These are phyloP conservation scores for Cornus suecica DNA, from an alignment of 148 eudicot species.

Conservation along the genomic window DNA sequence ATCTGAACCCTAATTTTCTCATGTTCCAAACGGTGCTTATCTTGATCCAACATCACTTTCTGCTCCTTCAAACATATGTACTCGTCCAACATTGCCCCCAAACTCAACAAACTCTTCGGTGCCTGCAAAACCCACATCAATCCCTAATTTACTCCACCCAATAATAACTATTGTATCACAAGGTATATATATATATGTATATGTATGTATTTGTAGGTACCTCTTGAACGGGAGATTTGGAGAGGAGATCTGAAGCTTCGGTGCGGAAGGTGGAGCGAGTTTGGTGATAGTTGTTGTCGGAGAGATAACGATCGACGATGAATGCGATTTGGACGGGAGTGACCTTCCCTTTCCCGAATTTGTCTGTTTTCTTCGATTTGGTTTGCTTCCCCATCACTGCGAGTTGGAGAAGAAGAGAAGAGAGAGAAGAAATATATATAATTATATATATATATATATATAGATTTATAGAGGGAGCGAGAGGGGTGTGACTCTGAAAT, in stretches of 20 bases:
- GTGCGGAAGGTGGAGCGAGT: constrained; percentile 61
- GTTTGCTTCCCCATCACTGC: constrained; percentile 45
- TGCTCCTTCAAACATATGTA: constrained; percentile 75
- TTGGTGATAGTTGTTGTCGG: constrained; percentile 48
- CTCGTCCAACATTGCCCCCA: constrained; percentile 69
- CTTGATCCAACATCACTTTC: constrained; percentile 59
- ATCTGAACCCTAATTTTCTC: constrained; percentile 59
- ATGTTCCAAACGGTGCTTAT: constrained; percentile 48
- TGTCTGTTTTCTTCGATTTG: constrained; percentile 29
- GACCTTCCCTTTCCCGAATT: constrained; percentile 56
- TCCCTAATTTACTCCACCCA: background rate
- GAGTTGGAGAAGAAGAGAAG: background rate
- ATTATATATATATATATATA: background rate
- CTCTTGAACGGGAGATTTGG: constrained; percentile 52
- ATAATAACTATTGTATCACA: background rate
- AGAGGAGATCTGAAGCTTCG: constrained; percentile 65
- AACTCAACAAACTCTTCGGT: constrained; percentile 59
- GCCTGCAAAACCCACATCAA: constrained; percentile 34
- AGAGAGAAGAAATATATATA: no score
- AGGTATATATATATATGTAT: background rate
- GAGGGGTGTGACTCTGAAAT: background rate
- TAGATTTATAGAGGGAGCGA: background rate
- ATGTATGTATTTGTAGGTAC: constrained; percentile 14
- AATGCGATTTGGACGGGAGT: constrained; percentile 81
- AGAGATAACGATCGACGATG: constrained; percentile 77